Evolutionary conservation across 352 stramenopile genomes (phyloP).

Genomic region (Globisporangium camurandrum): DNA sequence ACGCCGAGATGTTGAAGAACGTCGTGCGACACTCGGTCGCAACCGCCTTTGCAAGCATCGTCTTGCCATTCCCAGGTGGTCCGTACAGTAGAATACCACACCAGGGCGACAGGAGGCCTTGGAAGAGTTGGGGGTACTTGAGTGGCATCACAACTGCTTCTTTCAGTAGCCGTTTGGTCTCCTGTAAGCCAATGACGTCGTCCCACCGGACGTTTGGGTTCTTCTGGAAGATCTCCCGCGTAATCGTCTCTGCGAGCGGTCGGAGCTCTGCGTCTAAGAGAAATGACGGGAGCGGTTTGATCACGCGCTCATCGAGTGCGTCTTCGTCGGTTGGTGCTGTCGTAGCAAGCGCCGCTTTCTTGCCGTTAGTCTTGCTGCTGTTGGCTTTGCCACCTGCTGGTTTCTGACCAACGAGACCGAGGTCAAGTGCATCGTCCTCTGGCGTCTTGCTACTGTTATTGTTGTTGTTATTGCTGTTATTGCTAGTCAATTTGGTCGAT

Average conservation of each 20-base stretch:
- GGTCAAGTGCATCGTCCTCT: slow-evolving; percentile 40
- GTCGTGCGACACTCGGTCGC: slow-evolving; percentile 82
- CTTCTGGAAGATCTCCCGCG: slow-evolving; percentile 89
- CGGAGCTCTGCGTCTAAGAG: slow-evolving; percentile 80
- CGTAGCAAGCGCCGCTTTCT: slow-evolving; percentile 29
- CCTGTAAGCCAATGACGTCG: slow-evolving; percentile 82
- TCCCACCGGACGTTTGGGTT: slow-evolving; percentile 87
- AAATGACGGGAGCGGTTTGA: slow-evolving; percentile 87
- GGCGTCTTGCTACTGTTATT: too few species aligned
- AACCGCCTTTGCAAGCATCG: slow-evolving; percentile 83
- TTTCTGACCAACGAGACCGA: slow-evolving; percentile 66
- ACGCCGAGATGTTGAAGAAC: slow-evolving; percentile 87
- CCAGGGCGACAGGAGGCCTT: slow-evolving; percentile 84
- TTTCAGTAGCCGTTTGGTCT: slow-evolving; percentile 92
- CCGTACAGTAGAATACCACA: slow-evolving; percentile 90
- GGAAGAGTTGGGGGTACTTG: slow-evolving; percentile 93
- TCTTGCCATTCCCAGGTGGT: slow-evolving; percentile 79
- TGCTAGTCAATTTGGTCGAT: too few species aligned
- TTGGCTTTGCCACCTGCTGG: slow-evolving; percentile 29
- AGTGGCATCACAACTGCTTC: slow-evolving; percentile 94
- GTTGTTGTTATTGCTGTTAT: too few species aligned
- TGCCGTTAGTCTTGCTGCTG: slow-evolving; percentile 15
- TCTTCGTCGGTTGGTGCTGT: slow-evolving; percentile 32
- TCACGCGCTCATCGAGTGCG: slow-evolving; percentile 53
- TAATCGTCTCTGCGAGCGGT: slow-evolving; percentile 84